Conservation (phyloP, 2,329 filamentous ascomycete species). For the Neonectria sp. region DNA sequence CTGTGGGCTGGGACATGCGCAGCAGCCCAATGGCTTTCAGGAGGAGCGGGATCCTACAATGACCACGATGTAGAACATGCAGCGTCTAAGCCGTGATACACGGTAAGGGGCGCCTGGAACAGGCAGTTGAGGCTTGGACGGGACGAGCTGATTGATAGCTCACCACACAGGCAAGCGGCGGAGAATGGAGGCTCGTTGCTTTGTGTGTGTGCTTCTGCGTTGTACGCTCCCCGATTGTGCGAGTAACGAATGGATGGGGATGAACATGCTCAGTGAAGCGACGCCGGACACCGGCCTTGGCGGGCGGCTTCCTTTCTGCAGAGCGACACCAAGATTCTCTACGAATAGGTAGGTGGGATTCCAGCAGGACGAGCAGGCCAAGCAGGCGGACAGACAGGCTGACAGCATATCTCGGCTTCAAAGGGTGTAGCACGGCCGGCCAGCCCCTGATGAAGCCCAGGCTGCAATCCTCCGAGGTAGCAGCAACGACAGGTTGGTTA, state of each 20-base stretch:
- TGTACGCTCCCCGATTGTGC: slow-evolving; percentile 21
- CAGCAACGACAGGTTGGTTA: slow-evolving; percentile 13
- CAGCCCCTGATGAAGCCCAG: slow-evolving; percentile 43
- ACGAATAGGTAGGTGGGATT: slow-evolving; percentile 18
- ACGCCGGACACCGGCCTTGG: slow-evolving; percentile 17
- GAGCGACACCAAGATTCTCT: slow-evolving; percentile 23
- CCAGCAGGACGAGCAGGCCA: slow-evolving; percentile 34
- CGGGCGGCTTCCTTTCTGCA: slow-evolving; percentile 15
- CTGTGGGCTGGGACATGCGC: slow-evolving; percentile 36
- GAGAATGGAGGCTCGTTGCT: slow-evolving; percentile 26
- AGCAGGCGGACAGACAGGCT: slow-evolving; percentile 24
- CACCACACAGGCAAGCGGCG: slow-evolving; percentile 22
- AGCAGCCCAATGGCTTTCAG: slow-evolving; percentile 29
- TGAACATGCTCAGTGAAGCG: slow-evolving; percentile 10
- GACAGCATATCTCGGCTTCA: slow-evolving; percentile 44
- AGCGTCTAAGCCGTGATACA: slow-evolving; percentile 23
- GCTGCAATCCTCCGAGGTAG: slow-evolving; percentile 28
- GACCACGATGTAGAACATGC: background rate
- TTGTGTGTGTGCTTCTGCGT: slow-evolving; percentile 16
- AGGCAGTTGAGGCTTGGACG: slow-evolving; percentile 36
- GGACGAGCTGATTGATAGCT: slow-evolving; percentile 31
- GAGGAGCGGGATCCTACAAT: slow-evolving; percentile 17
- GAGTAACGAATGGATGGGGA: slow-evolving; percentile 22
- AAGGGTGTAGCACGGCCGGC: slow-evolving; percentile 34
- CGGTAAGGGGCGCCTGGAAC: slow-evolving; percentile 33